Percentiles rank a stretch among this genome's conserved stretches.
Evolutionary conservation across 805 yeast species (phyloP).

Genomic region (Kluyveromyces dobzhanskii): DNA sequence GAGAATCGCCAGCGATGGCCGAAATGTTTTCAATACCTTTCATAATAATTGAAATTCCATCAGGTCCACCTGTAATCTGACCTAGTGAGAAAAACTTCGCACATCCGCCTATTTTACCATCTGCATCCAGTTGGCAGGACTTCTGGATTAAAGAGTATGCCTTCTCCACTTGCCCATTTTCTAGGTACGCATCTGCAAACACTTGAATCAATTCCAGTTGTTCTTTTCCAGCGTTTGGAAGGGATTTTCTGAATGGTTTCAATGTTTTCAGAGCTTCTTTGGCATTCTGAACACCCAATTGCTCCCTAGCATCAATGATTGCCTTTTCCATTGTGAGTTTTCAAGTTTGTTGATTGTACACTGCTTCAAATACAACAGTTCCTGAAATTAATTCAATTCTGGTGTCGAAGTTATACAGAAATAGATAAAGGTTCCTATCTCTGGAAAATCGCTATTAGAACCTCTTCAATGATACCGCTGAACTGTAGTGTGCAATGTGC

Average conservation of each 20-base stretch:
- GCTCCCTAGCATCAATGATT: slow-evolving; percentile 18
- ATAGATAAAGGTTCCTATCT: no score
- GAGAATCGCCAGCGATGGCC: slow-evolving; percentile 15
- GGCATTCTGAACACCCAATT: slow-evolving; percentile 20
- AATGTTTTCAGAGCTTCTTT: slow-evolving; percentile 30
- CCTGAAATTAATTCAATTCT: no score
- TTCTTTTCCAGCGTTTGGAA: slow-evolving; percentile 21
- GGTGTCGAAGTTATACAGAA: no score
- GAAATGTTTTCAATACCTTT: slow-evolving; percentile 46
- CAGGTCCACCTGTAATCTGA: slow-evolving; percentile 77
- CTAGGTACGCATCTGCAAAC: slow-evolving; percentile 73
- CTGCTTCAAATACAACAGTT: no score
- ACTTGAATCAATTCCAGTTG: slow-evolving; percentile 42
- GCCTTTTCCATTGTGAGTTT: slow-evolving; percentile 4
- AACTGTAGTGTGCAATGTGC: no score
- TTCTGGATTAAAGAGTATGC: slow-evolving; percentile 57
- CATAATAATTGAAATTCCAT: slow-evolving; percentile 56
- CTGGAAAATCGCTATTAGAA: no score
- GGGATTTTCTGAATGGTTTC: slow-evolving; percentile 26
- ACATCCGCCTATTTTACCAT: slow-evolving; percentile 50
- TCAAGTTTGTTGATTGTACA: no score
- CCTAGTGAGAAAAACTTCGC: slow-evolving; percentile 88
- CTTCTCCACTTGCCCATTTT: slow-evolving; percentile 66
- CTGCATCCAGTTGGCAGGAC: slow-evolving; percentile 63
- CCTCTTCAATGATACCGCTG: no score